These are phyloP conservation scores for Saturnispora silvae DNA, from an alignment of 805 yeast species.

Conservation along the genomic window DNA sequence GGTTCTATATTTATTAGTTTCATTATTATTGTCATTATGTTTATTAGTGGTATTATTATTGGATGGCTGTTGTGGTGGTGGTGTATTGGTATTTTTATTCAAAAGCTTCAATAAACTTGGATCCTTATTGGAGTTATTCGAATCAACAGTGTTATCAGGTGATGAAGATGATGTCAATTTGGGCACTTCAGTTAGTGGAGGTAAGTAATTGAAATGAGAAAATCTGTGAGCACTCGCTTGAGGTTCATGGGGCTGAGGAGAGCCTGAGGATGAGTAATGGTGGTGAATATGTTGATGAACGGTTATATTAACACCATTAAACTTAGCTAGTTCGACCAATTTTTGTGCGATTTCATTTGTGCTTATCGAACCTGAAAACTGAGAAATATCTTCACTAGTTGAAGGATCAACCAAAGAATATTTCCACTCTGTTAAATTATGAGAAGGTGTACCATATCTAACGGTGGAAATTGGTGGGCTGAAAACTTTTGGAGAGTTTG, in stretches of 20 bases:
- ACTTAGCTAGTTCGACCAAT: slow-evolving; percentile 50
- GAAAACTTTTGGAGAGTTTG: slow-evolving; percentile 7
- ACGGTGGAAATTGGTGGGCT: slow-evolving; percentile 5
- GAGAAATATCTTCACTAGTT: slow-evolving; percentile 33
- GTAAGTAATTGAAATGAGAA: slow-evolving; percentile 66
- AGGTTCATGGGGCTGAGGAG: slow-evolving; percentile 29
- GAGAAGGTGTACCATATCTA: slow-evolving; percentile 18
- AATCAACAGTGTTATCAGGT: slow-evolving; percentile 25
- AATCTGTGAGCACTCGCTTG: slow-evolving; percentile 47
- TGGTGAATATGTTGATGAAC: slow-evolving; percentile 83
- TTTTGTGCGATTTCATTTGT: slow-evolving; percentile 45
- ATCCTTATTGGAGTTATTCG: slow-evolving; percentile 21
- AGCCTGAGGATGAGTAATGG: slow-evolving; percentile 45
- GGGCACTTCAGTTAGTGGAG: slow-evolving; percentile 63
- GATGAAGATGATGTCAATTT: slow-evolving; percentile 52
- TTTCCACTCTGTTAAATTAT: slow-evolving; percentile 46
- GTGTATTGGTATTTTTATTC: slow-evolving; percentile 21
- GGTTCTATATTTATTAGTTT: neutral
- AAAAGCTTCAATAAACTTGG: slow-evolving; percentile 36
- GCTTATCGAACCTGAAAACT: slow-evolving; percentile 38
- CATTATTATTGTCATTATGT: slow-evolving; percentile 1
- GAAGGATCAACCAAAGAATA: slow-evolving; percentile 39
- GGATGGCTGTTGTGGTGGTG: too few species aligned
- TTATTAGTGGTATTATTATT: slow-evolving; percentile 6
- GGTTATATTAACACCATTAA: slow-evolving; percentile 47